These are phyloP conservation scores for Salix exigua DNA, from an alignment of 345 rosid genomes.

Conservation along the genomic window DNA sequence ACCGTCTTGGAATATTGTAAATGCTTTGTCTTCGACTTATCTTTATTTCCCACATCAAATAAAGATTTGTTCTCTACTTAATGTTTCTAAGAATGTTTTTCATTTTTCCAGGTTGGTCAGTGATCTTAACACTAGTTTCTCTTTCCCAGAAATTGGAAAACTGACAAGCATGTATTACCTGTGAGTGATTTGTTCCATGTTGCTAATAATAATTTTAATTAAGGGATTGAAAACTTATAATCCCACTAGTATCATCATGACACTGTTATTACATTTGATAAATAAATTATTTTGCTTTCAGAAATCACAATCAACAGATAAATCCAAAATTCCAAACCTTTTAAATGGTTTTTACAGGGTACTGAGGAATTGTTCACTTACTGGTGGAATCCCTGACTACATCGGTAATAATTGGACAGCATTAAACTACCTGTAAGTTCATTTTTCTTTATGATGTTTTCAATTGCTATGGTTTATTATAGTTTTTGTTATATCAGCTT, in stretches of 20 bases:
- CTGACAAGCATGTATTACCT: neutral
- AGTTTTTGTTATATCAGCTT: no score
- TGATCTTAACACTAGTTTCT: constrained; percentile 1
- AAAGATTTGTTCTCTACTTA: neutral
- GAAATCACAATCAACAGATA: no score
- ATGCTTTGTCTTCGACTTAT: neutral
- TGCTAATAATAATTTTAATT: no score
- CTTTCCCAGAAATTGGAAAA: constrained; percentile 1
- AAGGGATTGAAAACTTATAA: no score
- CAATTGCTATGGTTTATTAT: no score
- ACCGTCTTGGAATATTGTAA: no score
- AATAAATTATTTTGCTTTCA: no score
- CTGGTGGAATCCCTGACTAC: neutral
- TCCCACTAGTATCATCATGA: no score
- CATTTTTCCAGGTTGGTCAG: neutral
- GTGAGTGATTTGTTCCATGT: neutral
- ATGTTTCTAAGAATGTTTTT: neutral
- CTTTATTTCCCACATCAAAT: neutral
- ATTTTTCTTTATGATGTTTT: neutral
- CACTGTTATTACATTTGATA: no score
- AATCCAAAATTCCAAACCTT: neutral
- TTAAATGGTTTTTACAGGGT: constrained; percentile 5
- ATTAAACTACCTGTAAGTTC: neutral
- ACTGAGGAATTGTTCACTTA: constrained; percentile 18
- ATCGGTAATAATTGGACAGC: neutral